Percentiles rank a stretch among this genome's conserved stretches.
phyloP scores from a whole-genome alignment of 192 early-diverging fungal species.

The Cladochytrium replicatum region DNA sequence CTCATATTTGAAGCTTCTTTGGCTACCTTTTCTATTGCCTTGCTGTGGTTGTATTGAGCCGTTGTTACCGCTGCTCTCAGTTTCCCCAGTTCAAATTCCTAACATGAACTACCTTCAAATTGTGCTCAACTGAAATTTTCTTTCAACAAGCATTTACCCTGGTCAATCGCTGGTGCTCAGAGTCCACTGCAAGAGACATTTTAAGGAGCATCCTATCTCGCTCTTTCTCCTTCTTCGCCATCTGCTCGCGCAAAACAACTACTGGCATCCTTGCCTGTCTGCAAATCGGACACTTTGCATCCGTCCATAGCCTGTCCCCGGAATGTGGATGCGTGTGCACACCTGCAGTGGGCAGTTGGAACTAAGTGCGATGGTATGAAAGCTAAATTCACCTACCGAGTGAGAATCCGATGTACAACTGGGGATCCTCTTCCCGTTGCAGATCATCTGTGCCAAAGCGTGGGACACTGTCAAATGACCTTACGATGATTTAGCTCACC shows the following conservation, averaged over 20 bases:
- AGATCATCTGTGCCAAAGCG: too few species aligned
- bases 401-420: too few species aligned
- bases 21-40: slow-evolving; percentile 18
- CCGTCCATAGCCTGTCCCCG: slow-evolving; percentile 31
- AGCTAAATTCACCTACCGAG: too few species aligned
- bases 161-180: slow-evolving; percentile 20
- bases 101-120: too few species aligned
- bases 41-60: slow-evolving; percentile 29
- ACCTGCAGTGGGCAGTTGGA: too few species aligned
- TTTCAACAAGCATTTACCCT: slow-evolving; percentile 9
- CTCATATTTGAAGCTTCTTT: background rate
- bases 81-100: slow-evolving; percentile 20
- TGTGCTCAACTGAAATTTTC: too few species aligned
- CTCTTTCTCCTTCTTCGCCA: slow-evolving; percentile 25
- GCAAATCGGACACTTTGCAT: slow-evolving; percentile 38
- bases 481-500: too few species aligned
- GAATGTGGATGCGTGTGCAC: slow-evolving; percentile 34
- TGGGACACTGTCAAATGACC: too few species aligned
- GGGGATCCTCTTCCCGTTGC: too few species aligned
- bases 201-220: slow-evolving; percentile 34
- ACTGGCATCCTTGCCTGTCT: slow-evolving; percentile 10
- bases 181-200: slow-evolving; percentile 29
- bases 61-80: slow-evolving; percentile 13
- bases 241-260: slow-evolving; percentile 11
- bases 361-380: too few species aligned